These are phyloP conservation scores for Pseudocercospora cruenta DNA, from an alignment of 2,329 filamentous ascomycete genomes.

Conservation along the genomic window DNA sequence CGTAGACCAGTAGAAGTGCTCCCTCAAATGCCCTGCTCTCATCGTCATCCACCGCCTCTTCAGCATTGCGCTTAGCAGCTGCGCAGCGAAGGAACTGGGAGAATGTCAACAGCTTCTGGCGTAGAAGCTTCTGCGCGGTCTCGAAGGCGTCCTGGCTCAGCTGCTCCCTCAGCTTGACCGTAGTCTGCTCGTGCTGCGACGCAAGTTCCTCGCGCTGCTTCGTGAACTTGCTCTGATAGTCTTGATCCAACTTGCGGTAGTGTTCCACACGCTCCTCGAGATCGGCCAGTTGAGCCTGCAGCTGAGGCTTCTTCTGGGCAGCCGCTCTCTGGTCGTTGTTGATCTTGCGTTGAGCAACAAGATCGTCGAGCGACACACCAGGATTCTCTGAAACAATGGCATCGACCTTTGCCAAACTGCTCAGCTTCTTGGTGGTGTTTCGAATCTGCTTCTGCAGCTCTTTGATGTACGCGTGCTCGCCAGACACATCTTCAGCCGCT, in stretches of 20 bases:
- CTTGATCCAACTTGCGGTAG: constrained; percentile 74
- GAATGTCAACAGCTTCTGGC: constrained; percentile 68
- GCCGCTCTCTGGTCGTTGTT: constrained; percentile 80
- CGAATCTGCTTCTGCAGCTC: constrained; percentile 94
- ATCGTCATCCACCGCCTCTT: constrained; percentile 68
- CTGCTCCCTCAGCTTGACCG: constrained; percentile 59
- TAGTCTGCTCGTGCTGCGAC: constrained; percentile 59
- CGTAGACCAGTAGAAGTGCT: constrained; percentile 76
- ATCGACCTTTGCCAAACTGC: constrained; percentile 73
- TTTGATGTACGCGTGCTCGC: constrained; percentile 79
- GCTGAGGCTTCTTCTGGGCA: constrained; percentile 73
- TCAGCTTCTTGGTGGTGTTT: constrained; percentile 92
- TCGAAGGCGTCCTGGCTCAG: constrained; percentile 58
- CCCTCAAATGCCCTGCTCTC: constrained; percentile 83
- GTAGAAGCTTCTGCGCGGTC: constrained; percentile 52
- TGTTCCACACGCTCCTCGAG: constrained; percentile 74
- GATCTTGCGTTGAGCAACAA: constrained; percentile 72
- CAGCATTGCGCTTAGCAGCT: constrained; percentile 71
- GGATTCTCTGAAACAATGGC: constrained; percentile 69
- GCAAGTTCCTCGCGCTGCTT: constrained; percentile 61
- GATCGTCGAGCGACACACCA: constrained; percentile 71
- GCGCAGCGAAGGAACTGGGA: constrained; percentile 81
- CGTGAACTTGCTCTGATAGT: constrained; percentile 65
- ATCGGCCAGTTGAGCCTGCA: constrained; percentile 69
- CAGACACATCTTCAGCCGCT: constrained; percentile 55